Conservation (phyloP, 1,139 yeast genomes). For the Suhomyces wounanorum region DNA sequence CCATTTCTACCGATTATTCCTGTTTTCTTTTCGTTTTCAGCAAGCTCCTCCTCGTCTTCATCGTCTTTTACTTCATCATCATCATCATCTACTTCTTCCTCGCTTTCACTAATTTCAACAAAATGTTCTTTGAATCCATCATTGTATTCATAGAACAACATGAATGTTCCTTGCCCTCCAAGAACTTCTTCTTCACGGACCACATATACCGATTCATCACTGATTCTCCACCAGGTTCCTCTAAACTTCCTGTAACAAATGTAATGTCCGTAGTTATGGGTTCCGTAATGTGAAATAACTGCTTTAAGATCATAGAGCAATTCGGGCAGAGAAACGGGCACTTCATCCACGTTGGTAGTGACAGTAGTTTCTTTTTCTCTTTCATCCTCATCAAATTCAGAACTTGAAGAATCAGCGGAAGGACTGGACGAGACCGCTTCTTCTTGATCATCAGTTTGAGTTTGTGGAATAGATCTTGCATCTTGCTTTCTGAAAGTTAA, state of each 20-base stretch:
- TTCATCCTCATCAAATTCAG: conserved; percentile 4
- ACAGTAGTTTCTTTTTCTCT: conserved; percentile 11
- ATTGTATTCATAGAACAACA: conserved; percentile 78
- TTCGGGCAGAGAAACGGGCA: conserved; percentile 28
- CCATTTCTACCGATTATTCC: background rate
- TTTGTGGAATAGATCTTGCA: conserved; percentile 16
- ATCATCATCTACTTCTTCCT: conserved; percentile 34
- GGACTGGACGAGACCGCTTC: conserved; percentile 4
- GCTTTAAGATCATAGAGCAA: conserved; percentile 72
- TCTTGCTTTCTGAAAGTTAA: conserved; percentile 68
- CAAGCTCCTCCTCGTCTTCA: conserved; percentile 13
- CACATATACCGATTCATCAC: conserved; percentile 84
- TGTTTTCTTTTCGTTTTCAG: background rate
- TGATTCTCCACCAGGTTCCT: conserved; percentile 92
- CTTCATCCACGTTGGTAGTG: conserved; percentile 1
- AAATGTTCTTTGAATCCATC: conserved; percentile 40
- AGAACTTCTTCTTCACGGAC: conserved; percentile 80
- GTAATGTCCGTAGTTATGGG: conserved; percentile 94
- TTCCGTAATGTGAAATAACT: conserved; percentile 88
- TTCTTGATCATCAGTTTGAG: background rate
- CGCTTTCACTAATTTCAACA: conserved; percentile 36
- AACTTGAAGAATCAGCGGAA: conserved; percentile 4
- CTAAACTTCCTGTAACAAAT: conserved; percentile 79
- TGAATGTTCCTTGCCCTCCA: conserved; percentile 82
- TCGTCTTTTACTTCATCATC: conserved; percentile 14